Conservation (phyloP, 2,329 filamentous ascomycete species). For the Magnaporthales sp. region DNA sequence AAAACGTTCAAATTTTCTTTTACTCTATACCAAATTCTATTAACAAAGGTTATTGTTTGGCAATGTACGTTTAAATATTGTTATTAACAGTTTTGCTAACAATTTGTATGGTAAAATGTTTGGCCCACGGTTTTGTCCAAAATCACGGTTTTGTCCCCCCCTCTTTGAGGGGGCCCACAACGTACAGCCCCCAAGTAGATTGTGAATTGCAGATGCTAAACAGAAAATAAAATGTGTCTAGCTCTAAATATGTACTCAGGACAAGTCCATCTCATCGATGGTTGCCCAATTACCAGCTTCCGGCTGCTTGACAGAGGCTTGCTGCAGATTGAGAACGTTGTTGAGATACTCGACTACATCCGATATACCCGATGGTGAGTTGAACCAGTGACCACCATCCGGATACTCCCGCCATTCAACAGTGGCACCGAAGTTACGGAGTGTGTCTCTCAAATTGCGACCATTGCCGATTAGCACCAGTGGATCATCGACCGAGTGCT, state of each 20-base stretch:
- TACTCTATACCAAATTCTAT: no score
- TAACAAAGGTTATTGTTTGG: no score
- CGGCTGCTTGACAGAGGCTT: background rate
- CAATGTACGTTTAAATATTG: no score
- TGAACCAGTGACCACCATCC: conserved; percentile 34
- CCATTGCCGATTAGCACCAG: conserved; percentile 28
- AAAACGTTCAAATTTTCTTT: no score
- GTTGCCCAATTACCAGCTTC: background rate
- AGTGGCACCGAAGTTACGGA: conserved; percentile 26
- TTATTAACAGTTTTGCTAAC: no score
- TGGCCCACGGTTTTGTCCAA: no score
- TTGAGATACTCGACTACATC: conserved; percentile 18
- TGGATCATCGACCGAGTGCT: conserved; percentile 34
- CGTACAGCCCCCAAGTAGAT: no score
- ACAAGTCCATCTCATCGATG: background rate
- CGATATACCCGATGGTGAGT: conserved; percentile 32
- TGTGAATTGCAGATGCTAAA: no score
- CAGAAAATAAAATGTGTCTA: background rate
- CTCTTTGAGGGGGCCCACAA: no score
- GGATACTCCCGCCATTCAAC: conserved; percentile 32
- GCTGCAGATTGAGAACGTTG: background rate
- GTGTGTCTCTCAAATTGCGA: conserved; percentile 20
- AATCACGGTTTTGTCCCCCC: no score
- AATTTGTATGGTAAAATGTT: no score
- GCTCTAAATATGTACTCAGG: background rate